These are phyloP conservation scores for Jaenimonas drosophilae DNA, from an alignment of 208 protist species.

Conservation along the genomic window DNA sequence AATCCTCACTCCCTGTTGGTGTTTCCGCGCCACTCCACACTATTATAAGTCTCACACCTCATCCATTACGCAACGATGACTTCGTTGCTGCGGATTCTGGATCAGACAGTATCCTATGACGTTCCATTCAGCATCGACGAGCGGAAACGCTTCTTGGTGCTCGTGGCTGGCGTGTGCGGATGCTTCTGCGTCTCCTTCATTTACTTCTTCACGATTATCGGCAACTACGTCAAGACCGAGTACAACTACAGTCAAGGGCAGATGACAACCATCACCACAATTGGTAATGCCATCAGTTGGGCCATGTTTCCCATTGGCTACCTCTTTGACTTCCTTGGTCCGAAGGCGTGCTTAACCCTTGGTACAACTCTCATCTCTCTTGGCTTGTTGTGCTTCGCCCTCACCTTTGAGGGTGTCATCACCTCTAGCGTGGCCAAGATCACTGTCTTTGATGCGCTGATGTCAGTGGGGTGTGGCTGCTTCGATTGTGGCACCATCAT, in stretches of 20 bases:
- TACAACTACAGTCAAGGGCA: constrained; percentile 24
- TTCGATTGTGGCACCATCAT: constrained; percentile 62
- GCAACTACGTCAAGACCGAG: constrained; percentile 17
- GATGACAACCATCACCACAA: constrained; percentile 49
- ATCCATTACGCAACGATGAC: too few relatives aligned
- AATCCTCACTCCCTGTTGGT: too few relatives aligned
- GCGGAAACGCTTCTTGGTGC: constrained; percentile 30
- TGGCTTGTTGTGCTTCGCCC: constrained; percentile 33
- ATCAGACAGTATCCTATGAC: too few relatives aligned
- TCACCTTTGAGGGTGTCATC: constrained; percentile 43
- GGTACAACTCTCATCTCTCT: constrained; percentile 14
- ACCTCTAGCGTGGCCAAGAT: constrained; percentile 15
- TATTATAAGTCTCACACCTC: too few relatives aligned
- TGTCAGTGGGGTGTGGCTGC: constrained; percentile 39
- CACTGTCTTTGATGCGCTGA: constrained; percentile 36
- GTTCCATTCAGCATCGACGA: constrained; percentile 42
- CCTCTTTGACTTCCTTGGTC: constrained; percentile 48
- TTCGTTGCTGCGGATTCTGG: too few relatives aligned
- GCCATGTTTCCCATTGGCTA: constrained; percentile 33
- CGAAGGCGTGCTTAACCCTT: constrained; percentile 21
- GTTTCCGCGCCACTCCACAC: too few relatives aligned
- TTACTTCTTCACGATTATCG: constrained; percentile 56
- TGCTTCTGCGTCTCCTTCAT: constrained; percentile 22
- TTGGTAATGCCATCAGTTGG: constrained; percentile 30
- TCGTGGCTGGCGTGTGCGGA: constrained; percentile 24